Conservation (phyloP, 306 rosid species). For the Leucaena leucocephala region DNA sequence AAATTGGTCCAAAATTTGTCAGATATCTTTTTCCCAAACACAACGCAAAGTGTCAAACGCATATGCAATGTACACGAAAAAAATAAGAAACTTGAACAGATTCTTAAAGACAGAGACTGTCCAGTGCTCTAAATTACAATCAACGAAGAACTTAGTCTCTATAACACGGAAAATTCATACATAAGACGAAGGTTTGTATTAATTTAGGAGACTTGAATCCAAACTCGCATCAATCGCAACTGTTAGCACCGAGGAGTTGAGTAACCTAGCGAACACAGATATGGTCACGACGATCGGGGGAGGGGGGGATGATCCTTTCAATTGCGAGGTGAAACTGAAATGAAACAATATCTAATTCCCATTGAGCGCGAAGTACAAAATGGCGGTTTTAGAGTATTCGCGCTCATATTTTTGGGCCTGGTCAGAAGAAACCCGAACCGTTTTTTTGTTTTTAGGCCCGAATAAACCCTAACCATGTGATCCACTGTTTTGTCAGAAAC, state of each 20-base stretch:
- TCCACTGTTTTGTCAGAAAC: background rate
- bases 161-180: conserved; percentile 11
- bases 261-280: background rate
- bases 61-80: background rate
- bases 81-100: background rate
- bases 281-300: background rate
- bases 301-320: background rate
- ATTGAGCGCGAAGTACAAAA: background rate
- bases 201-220: background rate
- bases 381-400: background rate
- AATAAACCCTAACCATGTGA: background rate
- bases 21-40: background rate
- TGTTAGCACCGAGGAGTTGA: conserved; percentile 17
- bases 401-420: background rate
- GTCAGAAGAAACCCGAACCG: background rate
- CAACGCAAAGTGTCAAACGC: background rate
- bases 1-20: conserved; percentile 10
- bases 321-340: background rate
- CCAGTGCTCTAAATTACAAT: background rate
- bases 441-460: background rate
- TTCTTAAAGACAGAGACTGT: background rate
- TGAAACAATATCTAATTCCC: no score
- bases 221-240: background rate
- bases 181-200: background rate
- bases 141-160: background rate